Evolutionary conservation across 108 stramenopile genomes (phyloP), one percentile per base, ranked within the genome.

Genomic region (Nannochloropsis gaditana): DNA sequence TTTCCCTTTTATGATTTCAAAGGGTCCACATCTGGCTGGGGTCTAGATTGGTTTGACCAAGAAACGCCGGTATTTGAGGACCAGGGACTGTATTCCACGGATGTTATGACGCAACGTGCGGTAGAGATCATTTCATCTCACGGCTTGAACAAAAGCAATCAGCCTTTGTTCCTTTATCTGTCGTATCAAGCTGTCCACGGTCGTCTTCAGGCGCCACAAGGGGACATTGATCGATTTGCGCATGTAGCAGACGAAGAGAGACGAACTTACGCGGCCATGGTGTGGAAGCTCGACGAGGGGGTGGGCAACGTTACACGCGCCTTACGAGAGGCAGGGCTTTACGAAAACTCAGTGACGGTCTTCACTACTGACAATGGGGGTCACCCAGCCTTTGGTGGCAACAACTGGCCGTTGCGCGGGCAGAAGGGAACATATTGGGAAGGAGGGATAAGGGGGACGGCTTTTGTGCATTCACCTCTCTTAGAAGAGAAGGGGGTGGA

Each of bases 91-190:
- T 82, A 82, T 43, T 17, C n/a, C 42, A 43, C 43, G 15, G 82
- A 82, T 43, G 17, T 82, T 15, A 17, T 43, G 82, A 43, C 82
- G 21, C 42, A 43, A 19, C 43, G 82, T 3, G 42, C 82, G 8
- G 43, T 19, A 50, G 47, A 84, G 43, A 50, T 81, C 80, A 73
- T 73, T 73, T 6, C 19, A 6, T 73, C 59, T 15, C 59, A 73
- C n/a, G 15, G 19, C 15, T 15, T 15, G 15, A n/a, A 15, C 3
- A 19, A 15, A 45, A 15, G 15, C 45, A 15, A 17, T 11, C 15
- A 88, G 41, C 89, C 89, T 43, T 73, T 90, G 43, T 90, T 90
- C 59, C 31, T 90, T 41, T 90, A 90, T 82, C 80, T 90, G 42
- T 44, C 89, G 9, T 85, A 88, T 42, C 87, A 87, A 17, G 89